Percentiles rank a stretch among this genome's conserved stretches.
These are phyloP conservation scores for Cryptococcus sp. DNA, from an alignment of 1,284 basidiomycete species.

Conservation along the genomic window DNA sequence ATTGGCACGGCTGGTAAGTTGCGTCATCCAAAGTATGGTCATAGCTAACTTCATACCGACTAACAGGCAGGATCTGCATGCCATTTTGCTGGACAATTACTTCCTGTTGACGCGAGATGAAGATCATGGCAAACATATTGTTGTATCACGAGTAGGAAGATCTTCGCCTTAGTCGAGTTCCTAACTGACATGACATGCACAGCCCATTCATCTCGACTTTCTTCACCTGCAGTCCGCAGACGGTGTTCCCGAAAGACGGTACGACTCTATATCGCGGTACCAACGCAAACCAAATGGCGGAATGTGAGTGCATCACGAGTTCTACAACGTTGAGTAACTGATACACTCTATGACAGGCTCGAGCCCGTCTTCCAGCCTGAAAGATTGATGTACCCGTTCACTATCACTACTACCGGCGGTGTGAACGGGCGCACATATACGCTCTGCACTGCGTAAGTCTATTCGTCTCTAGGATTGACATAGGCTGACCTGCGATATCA, in stretches of 20 bases:
- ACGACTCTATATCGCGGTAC: slow-evolving; percentile 29
- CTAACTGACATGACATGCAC: background rate
- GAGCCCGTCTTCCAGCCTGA: slow-evolving; percentile 28
- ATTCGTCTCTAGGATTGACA: background rate
- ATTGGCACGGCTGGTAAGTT: slow-evolving; percentile 44
- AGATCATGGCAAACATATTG: slow-evolving; percentile 37
- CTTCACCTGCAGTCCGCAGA: slow-evolving; percentile 26
- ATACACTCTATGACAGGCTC: slow-evolving; percentile 11
- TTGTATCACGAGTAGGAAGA: slow-evolving; percentile 36
- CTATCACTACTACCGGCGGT: slow-evolving; percentile 24
- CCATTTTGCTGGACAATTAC: slow-evolving; percentile 43
- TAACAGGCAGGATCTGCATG: slow-evolving; percentile 40
- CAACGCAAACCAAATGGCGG: slow-evolving; percentile 17
- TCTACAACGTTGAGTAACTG: background rate
- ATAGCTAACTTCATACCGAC: background rate
- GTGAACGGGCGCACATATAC: slow-evolving; percentile 29
- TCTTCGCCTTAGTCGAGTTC: background rate
- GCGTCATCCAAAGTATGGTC: background rate
- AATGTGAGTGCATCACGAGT: slow-evolving; percentile 14
- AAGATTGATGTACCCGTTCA: slow-evolving; percentile 43
- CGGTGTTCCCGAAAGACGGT: slow-evolving; percentile 36
- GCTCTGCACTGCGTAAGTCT: slow-evolving; percentile 32
- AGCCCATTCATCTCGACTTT: slow-evolving; percentile 45
- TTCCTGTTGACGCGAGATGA: slow-evolving; percentile 39
- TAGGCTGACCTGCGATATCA: slow-evolving; percentile 1